Base-by-base conservation (phyloP, 179 eudicot species). In the Patellifolia procumbens region DNA sequence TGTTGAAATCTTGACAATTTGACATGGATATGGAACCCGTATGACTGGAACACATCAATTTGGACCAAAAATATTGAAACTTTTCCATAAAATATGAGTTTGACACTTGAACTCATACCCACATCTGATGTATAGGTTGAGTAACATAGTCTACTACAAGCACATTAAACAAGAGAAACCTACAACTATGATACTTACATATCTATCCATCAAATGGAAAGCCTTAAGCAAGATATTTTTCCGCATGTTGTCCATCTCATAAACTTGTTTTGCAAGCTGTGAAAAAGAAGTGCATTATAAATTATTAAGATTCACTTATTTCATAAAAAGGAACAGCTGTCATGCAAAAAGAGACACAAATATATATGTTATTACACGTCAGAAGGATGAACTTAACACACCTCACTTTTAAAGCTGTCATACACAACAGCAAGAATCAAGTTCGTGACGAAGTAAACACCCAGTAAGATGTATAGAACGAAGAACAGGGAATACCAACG, bases 401-500 rank as follows among this genome's bases (percentile, higher is more conserved):
- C 98, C 97, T 91, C 89, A 76, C 76, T 70, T 88, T 93, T 95
- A 82, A 95, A 95, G 88, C 96, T 91, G 71, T 95, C 99, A 72
- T 95, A 93, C 58, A 95, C 98, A 74, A 95, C 99, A 46, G 99
- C 99, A 77, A 95, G 97, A 77, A 93, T 83, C 91, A 95, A 88
- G 83, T 93, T 95, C 79, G 99, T 89, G 86, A 95, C 94, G 37
- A 95, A 91, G 88, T 95, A 95, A 71, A 95, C 98, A 42, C 97
- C 99, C 86, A 95, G 68, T 48, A 93, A 84, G 79, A 95, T 90
- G 68, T 91, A 95, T 32, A 93, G 81, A 66, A 93, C 84, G 85
- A 95, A 91, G 80, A 89, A 95, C 31, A 95, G 82, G 85, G 87
- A 89, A 84, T 87, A 91, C 98, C 95, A 93, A 28, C 99, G 95